Base-by-base conservation (phyloP, 495 filamentous ascomycete species). In the Letharia columbiana region DNA sequence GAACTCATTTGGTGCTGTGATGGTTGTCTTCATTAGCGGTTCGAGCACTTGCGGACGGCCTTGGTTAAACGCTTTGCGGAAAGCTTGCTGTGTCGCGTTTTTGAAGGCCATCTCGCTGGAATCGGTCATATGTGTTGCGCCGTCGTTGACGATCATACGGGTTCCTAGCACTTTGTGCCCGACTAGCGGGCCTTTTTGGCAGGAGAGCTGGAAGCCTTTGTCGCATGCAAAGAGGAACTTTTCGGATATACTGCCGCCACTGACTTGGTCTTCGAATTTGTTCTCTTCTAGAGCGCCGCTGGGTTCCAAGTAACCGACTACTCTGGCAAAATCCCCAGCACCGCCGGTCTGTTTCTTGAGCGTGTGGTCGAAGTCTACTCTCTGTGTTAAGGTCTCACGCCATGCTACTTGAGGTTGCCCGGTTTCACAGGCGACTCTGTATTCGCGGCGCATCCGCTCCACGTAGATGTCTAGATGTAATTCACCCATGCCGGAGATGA, bases 71-170 rank as follows among this genome's bases (percentile, higher is more conserved):
- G 91, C 89, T 80, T 97, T 96, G 69, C 90, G 88, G 88, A 98
- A 98, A 17, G 95, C 95, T 80, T 96, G 91, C 79, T 95, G 90
- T 40, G 94, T 96, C 37, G 95, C 92, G 66, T 85, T 91, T 76
- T 91, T 96, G 88, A 99, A 99, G n/a, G 95, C 86, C 84, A 91
- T 92, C 83, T 99, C 95, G 52, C 89, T 93, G 5, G 94, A 98
- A 79, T 99, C 95, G 20, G 94, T 98, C 79, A 96, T 92, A 82
- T 99, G 95, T 3, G 91, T 99, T 42, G 92, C 91, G 74, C 95
- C 95, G 72, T 99, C 95, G 76, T 94, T 96, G 78, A 99, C 82
- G 60, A 96, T 83, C 92, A 99, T 96, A 71, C 75, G 80, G 5
- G 90, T 83, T 41, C 94, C 95, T 33, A 99, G 86, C 54, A 99